Evolutionary conservation across 2,329 filamentous ascomycete species (phyloP).

Genomic region (Graphium sp.): DNA sequence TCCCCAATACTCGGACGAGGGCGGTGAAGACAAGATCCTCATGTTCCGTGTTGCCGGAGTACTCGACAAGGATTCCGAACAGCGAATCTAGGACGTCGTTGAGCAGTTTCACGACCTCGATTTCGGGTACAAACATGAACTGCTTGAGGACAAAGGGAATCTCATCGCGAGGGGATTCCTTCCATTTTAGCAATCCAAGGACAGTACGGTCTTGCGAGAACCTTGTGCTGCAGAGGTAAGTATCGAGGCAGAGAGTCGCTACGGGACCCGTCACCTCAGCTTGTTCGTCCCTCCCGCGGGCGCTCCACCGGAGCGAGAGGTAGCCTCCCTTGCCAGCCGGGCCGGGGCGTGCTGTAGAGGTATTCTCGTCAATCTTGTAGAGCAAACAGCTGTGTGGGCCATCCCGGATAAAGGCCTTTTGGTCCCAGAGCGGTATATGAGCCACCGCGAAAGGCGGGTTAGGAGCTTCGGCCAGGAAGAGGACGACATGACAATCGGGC

Average conservation of each 20-base stretch:
- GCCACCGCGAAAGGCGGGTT: conserved; percentile 80
- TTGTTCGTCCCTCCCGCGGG: conserved; percentile 47
- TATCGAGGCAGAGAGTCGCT: conserved; percentile 62
- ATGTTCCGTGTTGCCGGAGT: conserved; percentile 80
- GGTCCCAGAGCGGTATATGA: conserved; percentile 87
- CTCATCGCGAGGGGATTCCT: conserved; percentile 53
- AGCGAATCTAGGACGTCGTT: conserved; percentile 79
- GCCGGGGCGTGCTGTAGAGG: conserved; percentile 46
- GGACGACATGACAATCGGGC: conserved; percentile 65
- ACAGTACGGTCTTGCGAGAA: conserved; percentile 88
- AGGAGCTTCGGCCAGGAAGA: conserved; percentile 77
- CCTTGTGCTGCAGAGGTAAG: conserved; percentile 83
- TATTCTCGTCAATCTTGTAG: conserved; percentile 86
- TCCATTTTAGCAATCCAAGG: conserved; percentile 75
- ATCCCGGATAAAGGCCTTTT: conserved; percentile 77
- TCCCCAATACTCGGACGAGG: conserved; percentile 75
- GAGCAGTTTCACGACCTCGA: conserved; percentile 90
- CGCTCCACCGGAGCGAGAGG: conserved; percentile 64
- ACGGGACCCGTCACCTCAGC: conserved; percentile 67
- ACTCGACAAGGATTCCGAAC: conserved; percentile 80
- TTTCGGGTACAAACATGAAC: conserved; percentile 86
- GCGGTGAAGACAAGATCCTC: conserved; percentile 88
- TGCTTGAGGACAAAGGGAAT: conserved; percentile 62
- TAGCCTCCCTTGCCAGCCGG: conserved; percentile 69
- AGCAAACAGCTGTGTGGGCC: conserved; percentile 66